Percentiles rank a stretch among this genome's conserved stretches.
Evolutionary conservation across 164 flowering plant species (phyloP).

Genomic region (Stephania japonica): DNA sequence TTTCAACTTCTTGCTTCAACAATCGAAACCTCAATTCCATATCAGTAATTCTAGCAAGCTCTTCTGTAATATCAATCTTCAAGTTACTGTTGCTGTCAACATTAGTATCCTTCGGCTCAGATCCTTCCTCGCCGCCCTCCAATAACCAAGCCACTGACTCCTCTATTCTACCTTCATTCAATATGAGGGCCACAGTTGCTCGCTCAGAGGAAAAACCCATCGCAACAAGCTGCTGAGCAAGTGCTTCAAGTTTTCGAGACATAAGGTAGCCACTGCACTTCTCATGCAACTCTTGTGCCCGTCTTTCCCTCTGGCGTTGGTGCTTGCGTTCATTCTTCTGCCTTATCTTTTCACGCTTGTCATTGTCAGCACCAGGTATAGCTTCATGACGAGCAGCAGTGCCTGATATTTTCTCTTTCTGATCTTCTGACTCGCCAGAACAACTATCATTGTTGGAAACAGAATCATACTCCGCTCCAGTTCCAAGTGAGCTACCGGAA

Average conservation of each 20-base stretch:
- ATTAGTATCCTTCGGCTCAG: constrained; percentile 28
- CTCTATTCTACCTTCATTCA: constrained; percentile 82
- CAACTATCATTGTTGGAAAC: constrained; percentile 84
- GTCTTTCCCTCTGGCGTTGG: constrained; percentile 89
- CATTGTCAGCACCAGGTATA: constrained; percentile 75
- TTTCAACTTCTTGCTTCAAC: constrained; percentile 85
- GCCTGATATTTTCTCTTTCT: constrained; percentile 54
- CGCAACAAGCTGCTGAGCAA: constrained; percentile 80
- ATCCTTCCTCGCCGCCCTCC: constrained; percentile 60
- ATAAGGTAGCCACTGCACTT: constrained; percentile 76
- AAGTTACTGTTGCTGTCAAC: constrained; percentile 43
- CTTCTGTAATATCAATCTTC: constrained; percentile 83
- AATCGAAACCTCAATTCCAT: constrained; percentile 56
- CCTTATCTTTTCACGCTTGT: constrained; percentile 84
- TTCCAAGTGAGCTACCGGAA: constrained; percentile 47
- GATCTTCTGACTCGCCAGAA: constrained; percentile 95
- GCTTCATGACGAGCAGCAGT: constrained; percentile 37
- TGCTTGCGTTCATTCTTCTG: constrained; percentile 95
- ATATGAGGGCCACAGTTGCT: constrained; percentile 84
- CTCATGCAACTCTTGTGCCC: constrained; percentile 90
- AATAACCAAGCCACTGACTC: constrained; percentile 87
- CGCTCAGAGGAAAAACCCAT: constrained; percentile 88
- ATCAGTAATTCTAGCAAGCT: constrained; percentile 71
- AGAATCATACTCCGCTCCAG: constrained; percentile 72
- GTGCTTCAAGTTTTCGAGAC: constrained; percentile 84